A percentile compares a stretch with the other conserved stretches of the same genome.
These are phyloP conservation scores for Colletotrichum musae DNA, from an alignment of 2,329 filamentous ascomycete genomes.

Conservation along the genomic window DNA sequence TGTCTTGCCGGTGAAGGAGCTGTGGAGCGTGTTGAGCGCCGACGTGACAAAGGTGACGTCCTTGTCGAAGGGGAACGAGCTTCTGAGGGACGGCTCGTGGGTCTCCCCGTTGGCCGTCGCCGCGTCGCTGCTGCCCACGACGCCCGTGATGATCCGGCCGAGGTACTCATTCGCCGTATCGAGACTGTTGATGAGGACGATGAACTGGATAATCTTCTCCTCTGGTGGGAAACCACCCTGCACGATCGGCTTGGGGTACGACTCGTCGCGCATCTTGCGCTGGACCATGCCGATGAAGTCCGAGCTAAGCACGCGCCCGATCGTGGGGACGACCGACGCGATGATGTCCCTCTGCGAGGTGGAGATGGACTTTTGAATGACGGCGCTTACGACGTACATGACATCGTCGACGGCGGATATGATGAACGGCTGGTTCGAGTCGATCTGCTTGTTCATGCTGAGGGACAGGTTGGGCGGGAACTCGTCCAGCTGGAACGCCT, in stretches of 20 bases:
- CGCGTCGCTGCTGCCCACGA: constrained; percentile 65
- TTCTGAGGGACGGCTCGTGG: constrained; percentile 63
- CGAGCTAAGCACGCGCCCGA: constrained; percentile 84
- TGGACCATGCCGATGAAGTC: constrained; percentile 99
- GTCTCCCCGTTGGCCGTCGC: constrained; percentile 48
- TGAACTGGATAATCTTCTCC: constrained; percentile 88
- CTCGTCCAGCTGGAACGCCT: constrained; percentile 97
- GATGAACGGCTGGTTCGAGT: constrained; percentile 88
- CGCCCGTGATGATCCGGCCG: constrained; percentile 83
- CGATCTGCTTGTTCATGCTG: constrained; percentile 78
- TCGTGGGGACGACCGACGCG: constrained; percentile 81
- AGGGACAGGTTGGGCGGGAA: constrained; percentile 84
- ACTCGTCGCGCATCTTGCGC: constrained; percentile 96
- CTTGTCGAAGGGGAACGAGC: constrained; percentile 84
- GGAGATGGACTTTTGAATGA: constrained; percentile 87
- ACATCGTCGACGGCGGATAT: constrained; percentile 97
- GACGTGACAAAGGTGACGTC: constrained; percentile 80
- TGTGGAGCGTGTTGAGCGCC: constrained; percentile 77
- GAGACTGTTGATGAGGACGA: constrained; percentile 95
- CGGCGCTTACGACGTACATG: constrained; percentile 98
- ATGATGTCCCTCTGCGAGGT: constrained; percentile 88
- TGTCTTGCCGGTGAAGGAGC: constrained; percentile 82
- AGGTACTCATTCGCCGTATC: constrained; percentile 95
- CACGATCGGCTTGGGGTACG: constrained; percentile 84
- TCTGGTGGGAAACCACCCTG: constrained; percentile 90